Evolutionary conservation across 192 early-diverging fungal genomes (phyloP).

Genomic region (Rhizoclosmatium globosum): DNA sequence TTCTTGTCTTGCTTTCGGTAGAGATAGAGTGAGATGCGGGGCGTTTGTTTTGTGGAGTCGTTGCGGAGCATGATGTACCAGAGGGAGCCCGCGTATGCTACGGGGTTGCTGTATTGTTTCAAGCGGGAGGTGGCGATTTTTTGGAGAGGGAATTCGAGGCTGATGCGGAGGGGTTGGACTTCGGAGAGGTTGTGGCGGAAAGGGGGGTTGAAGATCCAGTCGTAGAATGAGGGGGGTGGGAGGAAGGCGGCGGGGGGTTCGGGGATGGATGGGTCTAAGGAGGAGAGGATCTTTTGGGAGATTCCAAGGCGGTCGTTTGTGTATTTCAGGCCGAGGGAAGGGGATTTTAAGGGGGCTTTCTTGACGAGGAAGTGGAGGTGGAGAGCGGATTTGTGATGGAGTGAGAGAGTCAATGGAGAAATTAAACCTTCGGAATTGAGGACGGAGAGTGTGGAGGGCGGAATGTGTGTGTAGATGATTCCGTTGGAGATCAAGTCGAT

Average conservation of each 20-base stretch:
- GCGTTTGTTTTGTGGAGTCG: background rate
- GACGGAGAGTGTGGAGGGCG: background rate
- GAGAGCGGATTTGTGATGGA: background rate
- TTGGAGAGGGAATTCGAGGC: background rate
- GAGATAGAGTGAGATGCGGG: background rate
- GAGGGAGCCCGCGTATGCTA: slow-evolving; percentile 16
- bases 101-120: slow-evolving; percentile 1
- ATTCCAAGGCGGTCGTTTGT: slow-evolving; percentile 11
- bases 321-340: slow-evolving; percentile 7
- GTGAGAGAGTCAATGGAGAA: background rate
- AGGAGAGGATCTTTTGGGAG: background rate
- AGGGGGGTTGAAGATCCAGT: slow-evolving; percentile 19
- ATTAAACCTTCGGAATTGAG: slow-evolving; percentile 3
- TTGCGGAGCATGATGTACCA: slow-evolving; percentile 24
- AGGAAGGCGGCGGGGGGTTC: background rate
- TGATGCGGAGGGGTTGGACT: slow-evolving; percentile 16
- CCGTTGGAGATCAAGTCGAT: slow-evolving; percentile 19
- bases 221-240: slow-evolving; percentile 16
- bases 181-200: slow-evolving; percentile 19
- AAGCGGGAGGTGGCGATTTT: background rate
- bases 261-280: background rate
- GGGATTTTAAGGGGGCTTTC: background rate
- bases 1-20: slow-evolving; percentile 30
- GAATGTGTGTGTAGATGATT: slow-evolving; percentile 20
- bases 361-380: slow-evolving; percentile 2